Evolutionary conservation across 192 early-diverging fungal species (phyloP).

Genomic region (Backusella tarrabulga): DNA sequence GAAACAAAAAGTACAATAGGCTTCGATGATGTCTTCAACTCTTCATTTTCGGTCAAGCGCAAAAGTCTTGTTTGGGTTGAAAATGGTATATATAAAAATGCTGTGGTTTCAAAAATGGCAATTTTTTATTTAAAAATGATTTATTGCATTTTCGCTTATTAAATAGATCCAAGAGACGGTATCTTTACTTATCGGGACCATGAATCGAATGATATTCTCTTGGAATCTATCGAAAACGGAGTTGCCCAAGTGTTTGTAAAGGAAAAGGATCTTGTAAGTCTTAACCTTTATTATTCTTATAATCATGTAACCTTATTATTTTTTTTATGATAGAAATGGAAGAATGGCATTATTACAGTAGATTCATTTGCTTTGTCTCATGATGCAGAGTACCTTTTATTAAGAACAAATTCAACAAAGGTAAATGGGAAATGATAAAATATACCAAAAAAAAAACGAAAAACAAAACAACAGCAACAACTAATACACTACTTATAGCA

Average conservation of each 20-base stretch:
- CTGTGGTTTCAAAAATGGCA: not conserved
- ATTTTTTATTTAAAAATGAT: not conserved
- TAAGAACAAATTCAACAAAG: conserved; percentile 61
- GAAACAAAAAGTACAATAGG: not conserved
- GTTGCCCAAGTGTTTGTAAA: conserved; percentile 22
- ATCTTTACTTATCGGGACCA: conserved; percentile 31
- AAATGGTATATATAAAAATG: conserved; percentile 8
- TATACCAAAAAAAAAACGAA: not conserved
- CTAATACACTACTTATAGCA: conserved; percentile 38
- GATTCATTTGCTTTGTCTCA: conserved; percentile 57
- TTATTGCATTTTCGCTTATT: not conserved
- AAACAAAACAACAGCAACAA: no score
- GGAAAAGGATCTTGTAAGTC: conserved; percentile 26
- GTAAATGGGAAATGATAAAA: not conserved
- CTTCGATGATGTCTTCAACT: conserved; percentile 25
- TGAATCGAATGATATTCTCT: conserved; percentile 27
- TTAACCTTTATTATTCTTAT: no score
- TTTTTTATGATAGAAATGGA: conserved; percentile 1
- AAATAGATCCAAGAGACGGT: conserved; percentile 27
- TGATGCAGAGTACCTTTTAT: conserved; percentile 77
- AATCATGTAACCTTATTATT: not conserved
- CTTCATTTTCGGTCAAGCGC: conserved; percentile 8
- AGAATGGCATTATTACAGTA: conserved; percentile 7
- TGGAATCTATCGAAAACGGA: conserved; percentile 31
- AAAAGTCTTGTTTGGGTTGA: conserved; percentile 24